A percentile compares a stretch with the other conserved stretches of the same genome.
Evolutionary conservation across 176 grass and related monocot genomes (phyloP).

Genomic region (Oryza glumipatula): DNA sequence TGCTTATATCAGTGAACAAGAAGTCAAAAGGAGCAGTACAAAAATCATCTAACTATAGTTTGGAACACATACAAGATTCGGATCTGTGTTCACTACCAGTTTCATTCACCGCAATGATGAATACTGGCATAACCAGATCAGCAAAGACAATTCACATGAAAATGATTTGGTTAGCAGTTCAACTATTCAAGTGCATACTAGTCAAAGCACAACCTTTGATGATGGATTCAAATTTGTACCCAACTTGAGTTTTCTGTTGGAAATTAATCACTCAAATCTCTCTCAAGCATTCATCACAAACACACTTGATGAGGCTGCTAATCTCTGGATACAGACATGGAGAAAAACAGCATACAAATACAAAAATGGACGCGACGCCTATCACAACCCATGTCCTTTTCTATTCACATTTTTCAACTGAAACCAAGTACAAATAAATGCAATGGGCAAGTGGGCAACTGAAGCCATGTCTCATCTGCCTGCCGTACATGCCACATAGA

Average conservation of each 20-base stretch:
- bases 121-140: not conserved
- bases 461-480: no score
- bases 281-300: not conserved
- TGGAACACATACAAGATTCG: not conserved
- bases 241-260: not conserved
- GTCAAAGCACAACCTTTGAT: not conserved
- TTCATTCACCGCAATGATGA: not conserved
- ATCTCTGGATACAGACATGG: no score
- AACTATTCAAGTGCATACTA: not conserved
- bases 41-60: not conserved
- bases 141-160: not conserved
- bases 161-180: not conserved
- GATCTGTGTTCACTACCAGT: not conserved
- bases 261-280: not conserved
- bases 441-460: no score
- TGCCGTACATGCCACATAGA: no score
- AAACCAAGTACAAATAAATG: no score
- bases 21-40: not conserved
- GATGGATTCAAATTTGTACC: not conserved
- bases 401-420: no score
- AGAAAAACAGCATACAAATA: no score
- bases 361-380: no score
- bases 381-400: no score
- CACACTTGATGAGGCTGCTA: no score
- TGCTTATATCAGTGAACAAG: not conserved